These are phyloP conservation scores for Diaporthe batatas DNA, from an alignment of 2,329 filamentous ascomycete genomes.

Conservation along the genomic window DNA sequence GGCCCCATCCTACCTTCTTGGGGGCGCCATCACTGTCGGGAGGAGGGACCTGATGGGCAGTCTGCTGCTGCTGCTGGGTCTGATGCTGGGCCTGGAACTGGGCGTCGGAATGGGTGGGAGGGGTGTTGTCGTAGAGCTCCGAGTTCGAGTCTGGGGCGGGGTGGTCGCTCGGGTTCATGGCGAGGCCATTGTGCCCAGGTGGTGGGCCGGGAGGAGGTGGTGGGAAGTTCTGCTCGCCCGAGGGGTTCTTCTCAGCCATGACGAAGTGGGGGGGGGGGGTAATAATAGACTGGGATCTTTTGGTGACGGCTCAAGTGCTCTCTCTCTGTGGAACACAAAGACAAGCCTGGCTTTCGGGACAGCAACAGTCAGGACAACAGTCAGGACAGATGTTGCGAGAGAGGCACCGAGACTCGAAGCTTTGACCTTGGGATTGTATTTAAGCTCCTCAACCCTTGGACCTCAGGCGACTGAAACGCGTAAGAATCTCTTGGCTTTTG, in stretches of 20 bases:
- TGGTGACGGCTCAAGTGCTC: too few species aligned
- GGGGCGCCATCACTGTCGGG: slow-evolving; percentile 36
- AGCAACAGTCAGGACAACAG: neutral
- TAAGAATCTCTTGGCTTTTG: slow-evolving; percentile 34
- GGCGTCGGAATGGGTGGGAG: slow-evolving; percentile 12
- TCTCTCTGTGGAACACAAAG: neutral
- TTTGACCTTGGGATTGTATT: slow-evolving; percentile 9
- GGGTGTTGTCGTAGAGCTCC: slow-evolving; percentile 35
- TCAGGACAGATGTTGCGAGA: neutral
- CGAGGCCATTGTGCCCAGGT: slow-evolving; percentile 44
- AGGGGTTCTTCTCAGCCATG: slow-evolving; percentile 39
- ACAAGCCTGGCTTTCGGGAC: neutral
- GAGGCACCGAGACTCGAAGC: neutral
- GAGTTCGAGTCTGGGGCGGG: slow-evolving; percentile 47
- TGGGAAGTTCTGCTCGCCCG: slow-evolving; percentile 43
- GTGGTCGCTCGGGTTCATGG: slow-evolving; percentile 46
- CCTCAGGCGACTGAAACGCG: slow-evolving; percentile 30
- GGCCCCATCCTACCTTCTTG: slow-evolving; percentile 44
- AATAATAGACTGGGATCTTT: neutral
- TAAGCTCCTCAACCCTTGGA: slow-evolving; percentile 5
- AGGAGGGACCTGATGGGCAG: slow-evolving; percentile 39
- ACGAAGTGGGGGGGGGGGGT: neutral
- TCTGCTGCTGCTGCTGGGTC: neutral
- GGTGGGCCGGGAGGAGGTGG: slow-evolving; percentile 49
- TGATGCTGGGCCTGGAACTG: neutral